These are phyloP conservation scores for Desmodesmus armatus DNA, from an alignment of 139 green algal species.

Conservation along the genomic window DNA sequence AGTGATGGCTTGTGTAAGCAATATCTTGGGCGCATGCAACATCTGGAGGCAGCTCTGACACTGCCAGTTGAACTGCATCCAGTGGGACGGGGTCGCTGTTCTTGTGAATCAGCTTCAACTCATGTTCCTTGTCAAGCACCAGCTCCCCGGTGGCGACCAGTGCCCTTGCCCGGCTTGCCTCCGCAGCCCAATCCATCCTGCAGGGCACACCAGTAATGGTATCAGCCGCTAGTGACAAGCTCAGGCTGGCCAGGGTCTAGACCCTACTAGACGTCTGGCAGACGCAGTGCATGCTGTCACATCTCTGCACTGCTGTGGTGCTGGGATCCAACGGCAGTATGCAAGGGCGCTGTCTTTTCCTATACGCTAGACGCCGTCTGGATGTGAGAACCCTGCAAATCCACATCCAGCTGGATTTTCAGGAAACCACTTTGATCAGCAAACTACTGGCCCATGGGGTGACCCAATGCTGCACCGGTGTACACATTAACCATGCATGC, in stretches of 20 bases:
- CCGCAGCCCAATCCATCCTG: conserved; percentile 65
- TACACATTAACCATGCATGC: neutral
- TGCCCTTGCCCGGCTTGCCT: conserved; percentile 58
- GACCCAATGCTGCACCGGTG: neutral
- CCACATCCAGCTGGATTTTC: no score
- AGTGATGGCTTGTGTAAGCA: no score
- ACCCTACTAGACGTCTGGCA: no score
- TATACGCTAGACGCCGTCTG: neutral
- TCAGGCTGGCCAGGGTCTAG: no score
- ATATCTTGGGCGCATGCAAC: no score
- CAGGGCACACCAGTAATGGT: neutral
- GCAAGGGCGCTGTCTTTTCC: neutral
- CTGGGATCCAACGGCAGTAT: neutral
- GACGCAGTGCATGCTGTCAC: neutral
- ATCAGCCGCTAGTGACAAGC: neutral
- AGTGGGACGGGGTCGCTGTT: no score
- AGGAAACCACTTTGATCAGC: no score
- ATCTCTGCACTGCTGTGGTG: neutral
- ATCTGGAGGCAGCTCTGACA: no score
- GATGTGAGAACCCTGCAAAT: neutral
- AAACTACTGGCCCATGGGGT: no score
- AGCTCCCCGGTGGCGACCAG: conserved; percentile 62
- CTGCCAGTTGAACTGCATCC: no score
- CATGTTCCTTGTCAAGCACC: conserved; percentile 59
- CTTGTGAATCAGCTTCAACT: neutral